Conservation (phyloP, 2,329 filamentous ascomycete genomes). For the Trichoderma asperellum region DNA sequence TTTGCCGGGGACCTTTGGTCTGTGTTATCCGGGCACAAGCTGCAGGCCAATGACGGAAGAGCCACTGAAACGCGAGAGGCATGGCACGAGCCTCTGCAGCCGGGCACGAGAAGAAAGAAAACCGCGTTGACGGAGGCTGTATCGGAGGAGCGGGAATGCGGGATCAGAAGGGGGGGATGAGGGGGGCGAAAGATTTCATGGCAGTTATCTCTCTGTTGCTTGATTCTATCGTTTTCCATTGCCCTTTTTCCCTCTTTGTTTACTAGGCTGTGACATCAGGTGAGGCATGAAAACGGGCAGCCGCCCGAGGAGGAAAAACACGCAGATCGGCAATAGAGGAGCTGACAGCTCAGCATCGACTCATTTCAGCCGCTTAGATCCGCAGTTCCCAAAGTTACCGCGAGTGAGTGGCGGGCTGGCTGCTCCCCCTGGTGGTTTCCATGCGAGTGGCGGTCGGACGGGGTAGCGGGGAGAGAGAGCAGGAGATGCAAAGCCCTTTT, state of each 20-base stretch:
- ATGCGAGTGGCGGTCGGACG: background rate
- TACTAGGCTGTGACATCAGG: slow-evolving; percentile 19
- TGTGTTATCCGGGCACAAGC: slow-evolving; percentile 10
- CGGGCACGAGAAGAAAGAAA: background rate
- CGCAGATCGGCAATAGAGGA: slow-evolving; percentile 24
- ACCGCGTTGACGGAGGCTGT: background rate
- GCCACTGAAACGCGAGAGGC: slow-evolving; percentile 17
- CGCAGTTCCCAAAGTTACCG: background rate
- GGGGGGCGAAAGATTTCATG: background rate
- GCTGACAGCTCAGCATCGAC: slow-evolving; percentile 20
- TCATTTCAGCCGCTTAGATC: slow-evolving; percentile 21
- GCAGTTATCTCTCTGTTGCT: background rate
- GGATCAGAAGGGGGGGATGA: background rate
- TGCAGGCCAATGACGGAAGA: slow-evolving; percentile 1
- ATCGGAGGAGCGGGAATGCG: slow-evolving; percentile 3
- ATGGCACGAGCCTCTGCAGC: slow-evolving; percentile 11
- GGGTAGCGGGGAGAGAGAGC: background rate
- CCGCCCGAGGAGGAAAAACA: slow-evolving; percentile 13
- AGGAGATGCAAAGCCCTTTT: background rate
- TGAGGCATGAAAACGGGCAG: background rate
- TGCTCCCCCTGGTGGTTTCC: background rate
- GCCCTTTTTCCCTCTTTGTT: background rate
- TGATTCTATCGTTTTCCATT: background rate
- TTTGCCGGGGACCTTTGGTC: background rate
- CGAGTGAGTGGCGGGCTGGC: too few species aligned